Base-by-base conservation (phyloP, 129 eudicot species). In the Mikania micrantha region DNA sequence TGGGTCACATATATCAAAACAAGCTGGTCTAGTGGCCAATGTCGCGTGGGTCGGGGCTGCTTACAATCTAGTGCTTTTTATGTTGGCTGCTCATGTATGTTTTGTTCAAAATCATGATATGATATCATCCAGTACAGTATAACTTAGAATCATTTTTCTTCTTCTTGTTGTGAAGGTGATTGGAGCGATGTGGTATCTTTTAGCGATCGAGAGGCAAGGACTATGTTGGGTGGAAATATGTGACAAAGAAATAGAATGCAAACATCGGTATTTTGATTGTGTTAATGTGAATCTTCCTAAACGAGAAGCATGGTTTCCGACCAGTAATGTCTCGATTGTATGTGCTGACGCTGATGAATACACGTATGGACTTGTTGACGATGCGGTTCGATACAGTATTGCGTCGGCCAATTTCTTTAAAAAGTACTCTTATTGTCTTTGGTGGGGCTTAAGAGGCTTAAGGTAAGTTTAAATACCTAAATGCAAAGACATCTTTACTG, bases 41-140 rank as follows among this genome's bases (percentile, higher is more conserved):
- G 75, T 81, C 13, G 86, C 95, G 5, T 91, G 97, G 97, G 85
- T 89, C 8, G 97, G 97, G 31, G 97, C 97, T 21, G 97, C 88
- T 66, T 91, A 76, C 61, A 85, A 91, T 72, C 78, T 91, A 4
- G 69, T 83, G 71, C 90, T 91, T 29, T 91, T 69, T 45, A 80
- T 91, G 92, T 48, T 91, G 68, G 95, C 97, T 25, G 90, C 95
- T 67, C 97, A 91, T 81, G 97, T 87, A 83, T 69, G 88, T 73
- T 42, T 21, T 65, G 65, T 59, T 67, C 56, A 21, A 27, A 38
- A 38, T 28, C 16, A 36, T 28, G 15, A 35, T n/a, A n/a, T n/a
- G n/a, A n/a, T n/a, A n/a, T n/a, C n/a, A n/a, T n/a, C n/a, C n/a
- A n/a, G n/a, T n/a, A n/a, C n/a, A n/a, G n/a, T n/a, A n/a, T n/a